Evolutionary conservation across 345 rosid species (phyloP), one percentile per base, ranked within the genome.

Genomic region (Syzygium aqueum): DNA sequence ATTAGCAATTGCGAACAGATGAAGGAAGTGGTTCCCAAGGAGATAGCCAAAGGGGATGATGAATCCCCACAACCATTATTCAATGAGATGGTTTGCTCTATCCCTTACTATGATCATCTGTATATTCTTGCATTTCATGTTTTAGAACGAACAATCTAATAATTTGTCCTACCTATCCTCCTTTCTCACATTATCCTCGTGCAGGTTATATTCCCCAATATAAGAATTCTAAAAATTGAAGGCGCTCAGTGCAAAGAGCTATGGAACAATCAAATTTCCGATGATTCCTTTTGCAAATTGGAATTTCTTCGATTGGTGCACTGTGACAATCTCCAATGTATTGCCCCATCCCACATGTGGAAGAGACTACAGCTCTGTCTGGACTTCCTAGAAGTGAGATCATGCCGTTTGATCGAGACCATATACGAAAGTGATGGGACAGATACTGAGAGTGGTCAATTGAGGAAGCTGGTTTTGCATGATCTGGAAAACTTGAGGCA

Each of bases 331-430:
- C 21, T 63, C 19, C 77, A 28, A 63, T 0, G 2, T 28, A 3
- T 63, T 63, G 77, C 37, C 40, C 0, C 40, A 0, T 28, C 77
- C 1, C 16, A 63, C 14, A 13, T 63, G 33, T 63, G 73, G 73
- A 63, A 63, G 73, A 63, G 1, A 0, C 1, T 6, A 1, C 37
- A 6, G 2, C 0, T 9, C 4, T 0, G 0, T 63, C 33, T 14
- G 0, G 0, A n/a, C 2, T 0, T 0, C 1, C 73, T 63, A 1
- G 0, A 6, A 63, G 73, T 63, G 5, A 0, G 1, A 5, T 63
- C 73, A 13, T 63, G 73, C 2, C 2, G 1, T 28, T 63, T 0
- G 19, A n/a, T 63, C 2, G 0, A 63, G 73, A 14, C 28, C 19
- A 63, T 63, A 63, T 63, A 63, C 2, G 19, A 63, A 0, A 2